Percentiles rank a stretch among this genome's conserved stretches.
phyloP scores from a whole-genome alignment of 1,284 basidiomycete species.

The Cutaneotrichosporon arboriforme region DNA sequence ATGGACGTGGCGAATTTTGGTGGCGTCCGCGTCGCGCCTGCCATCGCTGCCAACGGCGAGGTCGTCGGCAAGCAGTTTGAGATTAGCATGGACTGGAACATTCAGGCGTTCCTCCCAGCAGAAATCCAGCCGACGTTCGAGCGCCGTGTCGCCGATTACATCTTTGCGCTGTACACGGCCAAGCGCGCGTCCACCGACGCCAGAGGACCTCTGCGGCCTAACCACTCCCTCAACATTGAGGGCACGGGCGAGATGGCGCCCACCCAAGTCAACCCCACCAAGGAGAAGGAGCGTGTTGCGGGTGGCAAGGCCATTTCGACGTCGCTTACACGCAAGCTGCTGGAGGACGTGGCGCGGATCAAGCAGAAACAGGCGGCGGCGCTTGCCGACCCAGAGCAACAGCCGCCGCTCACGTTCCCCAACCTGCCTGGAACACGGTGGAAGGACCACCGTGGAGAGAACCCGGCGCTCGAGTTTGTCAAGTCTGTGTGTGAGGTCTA shows the following conservation, averaged over 20 bases:
- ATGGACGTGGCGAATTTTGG: slow-evolving; percentile 94
- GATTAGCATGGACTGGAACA: slow-evolving; percentile 93
- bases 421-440: slow-evolving; percentile 62
- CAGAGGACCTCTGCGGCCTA: slow-evolving; percentile 66
- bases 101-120: slow-evolving; percentile 80
- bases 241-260: slow-evolving; percentile 25
- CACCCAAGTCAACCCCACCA: slow-evolving; percentile 57
- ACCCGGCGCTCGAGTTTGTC: slow-evolving; percentile 82
- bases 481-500: slow-evolving; percentile 84
- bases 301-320: slow-evolving; percentile 71
- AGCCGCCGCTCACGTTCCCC: slow-evolving; percentile 67
- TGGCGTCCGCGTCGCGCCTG: slow-evolving; percentile 72
- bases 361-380: slow-evolving; percentile 63
- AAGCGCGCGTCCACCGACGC: slow-evolving; percentile 58
- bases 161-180: slow-evolving; percentile 74
- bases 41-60: slow-evolving; percentile 39
- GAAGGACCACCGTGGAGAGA: slow-evolving; percentile 31
- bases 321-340: slow-evolving; percentile 72
- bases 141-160: slow-evolving; percentile 70
- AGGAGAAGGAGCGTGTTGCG: slow-evolving; percentile 64
- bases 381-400: slow-evolving; percentile 53
- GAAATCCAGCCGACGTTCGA: slow-evolving; percentile 77
- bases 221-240: slow-evolving; percentile 58
- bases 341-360: slow-evolving; percentile 65
- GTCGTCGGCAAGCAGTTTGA: slow-evolving; percentile 33